Percentiles rank a stretch among this genome's conserved stretches.
Evolutionary conservation across 2,329 filamentous ascomycete genomes (phyloP).

Genomic region (Fusarium musae): DNA sequence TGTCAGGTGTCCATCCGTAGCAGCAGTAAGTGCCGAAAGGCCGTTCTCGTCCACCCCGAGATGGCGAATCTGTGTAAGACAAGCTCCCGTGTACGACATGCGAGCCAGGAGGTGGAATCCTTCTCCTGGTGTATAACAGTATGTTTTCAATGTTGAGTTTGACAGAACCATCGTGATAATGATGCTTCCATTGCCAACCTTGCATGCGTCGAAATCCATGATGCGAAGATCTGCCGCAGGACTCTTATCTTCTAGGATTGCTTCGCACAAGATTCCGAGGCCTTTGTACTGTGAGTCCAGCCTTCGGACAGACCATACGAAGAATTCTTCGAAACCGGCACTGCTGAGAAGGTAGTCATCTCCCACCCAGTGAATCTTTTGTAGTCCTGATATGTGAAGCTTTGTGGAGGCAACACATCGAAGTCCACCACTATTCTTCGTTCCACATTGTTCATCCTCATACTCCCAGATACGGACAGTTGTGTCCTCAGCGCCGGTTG

Average conservation of each 20-base stretch:
- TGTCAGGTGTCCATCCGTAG: constrained; percentile 81
- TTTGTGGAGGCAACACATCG: constrained; percentile 74
- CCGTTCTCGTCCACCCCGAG: constrained; percentile 47
- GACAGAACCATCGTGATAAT: constrained; percentile 81
- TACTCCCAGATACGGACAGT: constrained; percentile 78
- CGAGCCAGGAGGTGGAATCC: constrained; percentile 63
- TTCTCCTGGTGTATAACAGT: constrained; percentile 56
- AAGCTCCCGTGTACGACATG: constrained; percentile 76
- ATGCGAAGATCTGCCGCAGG: constrained; percentile 77
- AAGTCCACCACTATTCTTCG: constrained; percentile 38
- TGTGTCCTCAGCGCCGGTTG: constrained; percentile 79
- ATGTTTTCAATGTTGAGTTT: constrained; percentile 79
- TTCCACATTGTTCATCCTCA: constrained; percentile 25
- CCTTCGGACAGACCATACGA: constrained; percentile 76
- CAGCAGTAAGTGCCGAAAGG: constrained; percentile 70
- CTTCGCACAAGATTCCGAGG: constrained; percentile 68
- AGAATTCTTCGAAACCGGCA: constrained; percentile 89
- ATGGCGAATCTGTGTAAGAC: constrained; percentile 74
- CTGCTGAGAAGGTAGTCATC: constrained; percentile 83
- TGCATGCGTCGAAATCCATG: constrained; percentile 76
- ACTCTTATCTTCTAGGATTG: constrained; percentile 61
- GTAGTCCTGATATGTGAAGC: constrained; percentile 84
- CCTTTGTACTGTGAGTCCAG: constrained; percentile 62
- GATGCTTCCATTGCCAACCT: constrained; percentile 52
- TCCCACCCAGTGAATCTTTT: constrained; percentile 80